These are phyloP conservation scores for Catenaria anguillulae DNA, from an alignment of 371 early-diverging fungal genomes.

Conservation along the genomic window DNA sequence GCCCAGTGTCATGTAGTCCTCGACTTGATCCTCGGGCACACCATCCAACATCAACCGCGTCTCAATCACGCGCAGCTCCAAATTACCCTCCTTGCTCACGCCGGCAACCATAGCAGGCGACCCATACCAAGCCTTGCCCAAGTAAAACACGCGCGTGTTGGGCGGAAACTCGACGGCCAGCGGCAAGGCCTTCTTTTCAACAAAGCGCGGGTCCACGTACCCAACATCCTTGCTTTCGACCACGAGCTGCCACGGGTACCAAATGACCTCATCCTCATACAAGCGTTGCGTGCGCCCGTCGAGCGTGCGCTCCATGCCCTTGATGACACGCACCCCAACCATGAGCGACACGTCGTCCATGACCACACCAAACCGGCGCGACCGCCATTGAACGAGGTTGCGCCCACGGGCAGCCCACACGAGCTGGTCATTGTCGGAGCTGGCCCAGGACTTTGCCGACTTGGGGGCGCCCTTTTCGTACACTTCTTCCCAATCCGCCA, in stretches of 20 bases:
- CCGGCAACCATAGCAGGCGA: conserved; percentile 45
- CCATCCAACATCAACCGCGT: no score
- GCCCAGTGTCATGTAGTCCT: no score
- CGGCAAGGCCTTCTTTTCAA: conserved; percentile 22
- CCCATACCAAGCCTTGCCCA: conserved; percentile 54
- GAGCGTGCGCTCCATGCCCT: conserved; percentile 45
- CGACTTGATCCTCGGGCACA: no score
- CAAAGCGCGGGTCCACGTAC: conserved; percentile 46
- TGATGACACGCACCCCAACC: conserved; percentile 51
- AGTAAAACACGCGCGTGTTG: conserved; percentile 48
- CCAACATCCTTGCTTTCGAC: conserved; percentile 29
- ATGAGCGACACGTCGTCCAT: conserved; percentile 53
- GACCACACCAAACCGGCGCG: conserved; percentile 37
- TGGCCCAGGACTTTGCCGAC: conserved; percentile 22
- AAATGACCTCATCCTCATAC: conserved; percentile 30
- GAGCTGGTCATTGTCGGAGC: conserved; percentile 23
- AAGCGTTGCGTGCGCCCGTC: conserved; percentile 36
- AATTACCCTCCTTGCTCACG: no score
- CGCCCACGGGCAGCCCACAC: conserved; percentile 36
- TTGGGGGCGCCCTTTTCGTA: conserved; percentile 40
- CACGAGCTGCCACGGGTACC: conserved; percentile 50
- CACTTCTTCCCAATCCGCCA: conserved; percentile 48
- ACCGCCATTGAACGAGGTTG: conserved; percentile 19
- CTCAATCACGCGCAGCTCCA: no score
- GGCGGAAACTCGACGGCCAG: conserved; percentile 44